Evolutionary conservation across 495 filamentous ascomycete species (phyloP).

Genomic region (Rostrohypoxylon terebratum): DNA sequence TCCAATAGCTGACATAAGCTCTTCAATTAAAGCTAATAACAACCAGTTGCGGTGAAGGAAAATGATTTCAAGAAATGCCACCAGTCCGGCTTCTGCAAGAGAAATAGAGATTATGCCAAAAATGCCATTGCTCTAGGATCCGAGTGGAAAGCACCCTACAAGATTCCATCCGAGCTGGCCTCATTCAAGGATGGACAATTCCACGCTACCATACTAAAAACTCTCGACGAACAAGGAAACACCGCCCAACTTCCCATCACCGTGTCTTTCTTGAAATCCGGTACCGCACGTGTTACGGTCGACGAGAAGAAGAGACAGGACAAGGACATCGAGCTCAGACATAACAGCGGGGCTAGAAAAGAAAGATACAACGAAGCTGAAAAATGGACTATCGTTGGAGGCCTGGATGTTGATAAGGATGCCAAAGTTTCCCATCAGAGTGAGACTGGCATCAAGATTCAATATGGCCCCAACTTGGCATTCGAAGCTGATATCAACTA

Average conservation of each 20-base stretch:
- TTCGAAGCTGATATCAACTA: conserved; percentile 87
- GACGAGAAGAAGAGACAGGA: conserved; percentile 92
- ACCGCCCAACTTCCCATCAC: conserved; percentile 83
- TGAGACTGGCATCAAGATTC: conserved; percentile 75
- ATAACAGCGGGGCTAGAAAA: conserved; percentile 85
- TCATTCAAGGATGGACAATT: conserved; percentile 83
- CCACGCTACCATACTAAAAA: conserved; percentile 82
- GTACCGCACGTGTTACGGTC: conserved; percentile 83
- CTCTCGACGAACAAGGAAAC: conserved; percentile 66
- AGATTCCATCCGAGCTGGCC: conserved; percentile 75
- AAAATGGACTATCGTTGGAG: conserved; percentile 87
- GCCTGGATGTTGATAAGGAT: conserved; percentile 73
- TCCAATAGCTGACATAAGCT: background rate
- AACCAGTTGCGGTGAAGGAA: conserved; percentile 84
- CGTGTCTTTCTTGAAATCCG: conserved; percentile 88
- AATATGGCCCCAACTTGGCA: conserved; percentile 79
- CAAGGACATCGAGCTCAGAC: conserved; percentile 87
- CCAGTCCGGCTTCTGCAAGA: conserved; percentile 96
- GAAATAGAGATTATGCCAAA: conserved; percentile 91
- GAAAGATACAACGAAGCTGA: conserved; percentile 93
- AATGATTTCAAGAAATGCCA: conserved; percentile 95
- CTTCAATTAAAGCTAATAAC: conserved; percentile 10
- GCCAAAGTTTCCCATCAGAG: conserved; percentile 70
- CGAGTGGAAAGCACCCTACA: conserved; percentile 85
- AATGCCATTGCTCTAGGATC: conserved; percentile 70